Evolutionary conservation across 257 asterid species (phyloP).

Genomic region (Rubia yunnanensis): DNA sequence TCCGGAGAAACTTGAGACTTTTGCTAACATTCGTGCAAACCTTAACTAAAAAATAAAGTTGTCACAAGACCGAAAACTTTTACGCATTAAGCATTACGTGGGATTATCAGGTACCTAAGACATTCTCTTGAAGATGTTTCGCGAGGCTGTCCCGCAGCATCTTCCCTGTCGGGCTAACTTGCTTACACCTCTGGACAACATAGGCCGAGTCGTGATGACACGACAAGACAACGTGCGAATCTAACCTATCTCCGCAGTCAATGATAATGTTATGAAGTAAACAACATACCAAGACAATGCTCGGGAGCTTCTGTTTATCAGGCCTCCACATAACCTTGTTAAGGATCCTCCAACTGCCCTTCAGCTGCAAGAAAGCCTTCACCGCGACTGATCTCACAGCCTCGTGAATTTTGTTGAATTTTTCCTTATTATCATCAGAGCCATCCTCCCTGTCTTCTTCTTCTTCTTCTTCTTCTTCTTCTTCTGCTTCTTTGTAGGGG

Average conservation of each 20-base stretch:
- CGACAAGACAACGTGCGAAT: conserved; percentile 52
- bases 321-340: conserved; percentile 99
- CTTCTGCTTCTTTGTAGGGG: conserved; percentile 49
- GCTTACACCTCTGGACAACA: conserved; percentile 26
- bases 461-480: too few relatives aligned
- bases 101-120: conserved; percentile 5
- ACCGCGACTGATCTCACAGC: conserved; percentile 44
- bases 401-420: conserved; percentile 45
- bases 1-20: too few relatives aligned
- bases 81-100: background rate
- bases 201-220: conserved; percentile 53
- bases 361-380: conserved; percentile 60
- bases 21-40: too few relatives aligned
- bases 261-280: conserved; percentile 80
- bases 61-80: background rate
- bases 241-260: conserved; percentile 66
- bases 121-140: conserved; percentile 24
- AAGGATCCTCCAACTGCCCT: conserved; percentile 95
- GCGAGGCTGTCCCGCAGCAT: conserved; percentile 44
- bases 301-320: conserved; percentile 78
- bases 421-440: conserved; percentile 13
- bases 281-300: conserved; percentile 84
- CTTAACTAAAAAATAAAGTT: too few relatives aligned
- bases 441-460: conserved; percentile 34
- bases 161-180: conserved; percentile 40